A percentile compares a stretch with the other conserved stretches of the same genome.
These are phyloP conservation scores for Stereocaulon alpinum DNA, from an alignment of 495 filamentous ascomycete species.

Conservation along the genomic window DNA sequence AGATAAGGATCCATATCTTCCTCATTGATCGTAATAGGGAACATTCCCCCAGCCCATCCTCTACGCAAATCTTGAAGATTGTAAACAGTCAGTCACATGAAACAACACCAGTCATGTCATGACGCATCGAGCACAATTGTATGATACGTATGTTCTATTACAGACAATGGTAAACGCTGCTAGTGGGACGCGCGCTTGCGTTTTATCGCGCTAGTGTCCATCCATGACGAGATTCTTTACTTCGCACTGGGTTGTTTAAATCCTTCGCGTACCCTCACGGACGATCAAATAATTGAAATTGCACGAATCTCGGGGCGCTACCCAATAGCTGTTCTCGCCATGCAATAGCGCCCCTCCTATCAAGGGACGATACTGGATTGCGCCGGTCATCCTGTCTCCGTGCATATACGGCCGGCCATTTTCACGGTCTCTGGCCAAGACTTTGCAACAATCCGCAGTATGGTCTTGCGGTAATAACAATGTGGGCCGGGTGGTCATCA, in stretches of 20 bases:
- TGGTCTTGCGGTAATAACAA: conserved; percentile 10
- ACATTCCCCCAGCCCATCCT: too few species aligned
- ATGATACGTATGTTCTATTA: too few species aligned
- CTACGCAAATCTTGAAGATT: too few species aligned
- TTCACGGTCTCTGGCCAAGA: conserved; percentile 24
- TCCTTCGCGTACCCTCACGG: neutral
- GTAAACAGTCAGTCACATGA: too few species aligned
- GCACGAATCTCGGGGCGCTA: neutral
- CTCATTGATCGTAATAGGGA: too few species aligned
- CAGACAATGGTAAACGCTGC: too few species aligned
- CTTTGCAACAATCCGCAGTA: conserved; percentile 28
- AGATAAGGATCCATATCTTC: too few species aligned
- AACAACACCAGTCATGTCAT: too few species aligned
- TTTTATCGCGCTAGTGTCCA: neutral
- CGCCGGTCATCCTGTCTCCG: conserved; percentile 21
- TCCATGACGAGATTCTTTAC: neutral
- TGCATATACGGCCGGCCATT: conserved; percentile 14
- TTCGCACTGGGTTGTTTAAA: neutral
- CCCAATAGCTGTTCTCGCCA: neutral
- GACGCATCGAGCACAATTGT: too few species aligned
- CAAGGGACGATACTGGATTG: neutral
- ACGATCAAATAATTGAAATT: neutral
- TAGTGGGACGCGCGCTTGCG: neutral
- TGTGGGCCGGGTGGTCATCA: conserved; percentile 9
- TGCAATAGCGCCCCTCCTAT: neutral